Base-by-base conservation (phyloP, 202 grass and related monocot genomes). In the Carex arenaria region DNA sequence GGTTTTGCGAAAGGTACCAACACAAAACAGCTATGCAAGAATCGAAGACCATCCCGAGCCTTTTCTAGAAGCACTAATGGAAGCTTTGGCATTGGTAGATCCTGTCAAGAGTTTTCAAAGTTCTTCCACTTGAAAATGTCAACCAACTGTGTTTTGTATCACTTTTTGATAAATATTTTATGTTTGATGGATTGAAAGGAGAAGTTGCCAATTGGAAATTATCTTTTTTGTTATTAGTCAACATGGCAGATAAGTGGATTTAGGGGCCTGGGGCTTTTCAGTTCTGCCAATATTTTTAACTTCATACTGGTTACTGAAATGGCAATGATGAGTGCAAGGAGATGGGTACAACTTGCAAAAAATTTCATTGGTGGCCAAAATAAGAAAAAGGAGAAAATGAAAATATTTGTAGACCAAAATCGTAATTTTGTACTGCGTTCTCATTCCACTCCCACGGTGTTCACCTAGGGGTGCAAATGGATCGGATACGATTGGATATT, bases 31-130 rank as follows among this genome's bases (percentile, higher is more conserved):
- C 13, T 40, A 68, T 47, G 30, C 61, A 19, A 78, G n/a, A 78
- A 89, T 98, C 1, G 95, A 98, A 65, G 87, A 98, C 36, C 85
- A 98, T 53, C 92, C 87, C 0, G 87, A 86, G 55, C 83, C 85
- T 84, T 86, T 98, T 47, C 20, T 90, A 84, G 92, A 95, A 85
- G 95, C 92, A 11, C 67, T 95, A 65, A 83, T 79, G 70, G 90
- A 95, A 89, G 92, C 95, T 61, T 53, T 87, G 26, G 55, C 86
- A 61, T 86, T 98, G 69, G 70, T 95, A 53, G 89, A 85, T 7
- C 92, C 90, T 73, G 89, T 98, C 49, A 98, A 98, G 72, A 71
- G 80, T 52, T 91, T 91, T 32, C 47, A 36, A 38, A 53, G 66
- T 38, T 40, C 9, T 52, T 76, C 18, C 13, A 15, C 78, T 43